Evolutionary conservation across 2,329 filamentous ascomycete species (phyloP), one percentile per base, ranked within the genome.

Genomic region (Malbranchea zuffiana): DNA sequence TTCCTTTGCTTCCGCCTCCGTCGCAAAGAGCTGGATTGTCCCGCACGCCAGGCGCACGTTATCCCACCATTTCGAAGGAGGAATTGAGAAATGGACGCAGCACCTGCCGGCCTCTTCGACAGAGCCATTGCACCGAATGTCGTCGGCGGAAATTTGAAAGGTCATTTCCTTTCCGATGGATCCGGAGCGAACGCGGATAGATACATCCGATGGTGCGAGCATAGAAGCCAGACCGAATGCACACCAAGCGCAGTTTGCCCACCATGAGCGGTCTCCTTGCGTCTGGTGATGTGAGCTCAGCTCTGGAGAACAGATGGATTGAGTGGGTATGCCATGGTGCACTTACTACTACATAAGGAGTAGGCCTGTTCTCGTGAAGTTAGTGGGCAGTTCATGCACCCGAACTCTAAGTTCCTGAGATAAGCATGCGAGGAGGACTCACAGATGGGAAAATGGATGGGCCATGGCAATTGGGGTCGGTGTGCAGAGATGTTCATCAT

Each of bases 371-470:
- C 11, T 11, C 10, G 31, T 8, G 16, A 11, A 20, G 3, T 7
- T n/a, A 25, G 23, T 25, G n/a, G 23, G 23, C n/a, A 25, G 23
- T 6, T 6, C 7, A 25, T 7, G n/a, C 23, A 25, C 11, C 31
- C 11, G 31, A 21, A n/a, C 15, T 3, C 16, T 18, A 13, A 11
- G 11, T 18, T 33, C 15, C 4, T 3, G 4, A 33, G 7, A 33
- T 16, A 33, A n/a, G n/a, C n/a, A n/a, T n/a, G n/a, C n/a, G n/a
- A n/a, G n/a, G n/a, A n/a, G n/a, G n/a, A 33, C 32, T 26, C 26
- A 29, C 34, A 37, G 15, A 20, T 37, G 34, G 7, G 34, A 37
- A 37, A 37, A 37, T 16, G 34, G 34, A 31, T 37, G 34, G 3
- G 34, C 34, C 34, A 37, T 37, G 10, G 24, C 34, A 20, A 37